phyloP scores from a whole-genome alignment of 192 early-diverging fungal species.

The Dispira parvispora region DNA sequence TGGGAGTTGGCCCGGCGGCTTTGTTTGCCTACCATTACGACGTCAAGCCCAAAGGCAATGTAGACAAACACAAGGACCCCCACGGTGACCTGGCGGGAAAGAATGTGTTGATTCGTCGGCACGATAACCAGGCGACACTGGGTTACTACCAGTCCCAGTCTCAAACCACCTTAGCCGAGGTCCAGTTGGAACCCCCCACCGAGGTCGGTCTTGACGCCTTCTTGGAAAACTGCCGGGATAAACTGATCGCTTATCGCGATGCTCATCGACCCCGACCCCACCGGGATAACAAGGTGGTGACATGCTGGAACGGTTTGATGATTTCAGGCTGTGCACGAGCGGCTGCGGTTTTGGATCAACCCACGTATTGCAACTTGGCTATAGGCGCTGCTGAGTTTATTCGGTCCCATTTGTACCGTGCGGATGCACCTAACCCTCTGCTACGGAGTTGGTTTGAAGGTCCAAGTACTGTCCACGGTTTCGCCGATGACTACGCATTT shows the following conservation, averaged over 20 bases:
- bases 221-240: slow-evolving; percentile 16
- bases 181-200: slow-evolving; percentile 17
- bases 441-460: slow-evolving; percentile 29
- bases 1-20: slow-evolving; percentile 19
- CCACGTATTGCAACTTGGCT: slow-evolving; percentile 23
- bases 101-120: slow-evolving; percentile 35
- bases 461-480: slow-evolving; percentile 28
- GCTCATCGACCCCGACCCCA: slow-evolving; percentile 32
- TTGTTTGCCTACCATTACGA: slow-evolving; percentile 33
- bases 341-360: slow-evolving; percentile 18
- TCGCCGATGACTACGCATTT: slow-evolving; percentile 43
- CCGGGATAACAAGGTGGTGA: slow-evolving; percentile 43
- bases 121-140: background rate
- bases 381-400: slow-evolving; percentile 29
- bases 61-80: slow-evolving; percentile 30
- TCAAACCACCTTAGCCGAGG: slow-evolving; percentile 20
- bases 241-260: slow-evolving; percentile 24
- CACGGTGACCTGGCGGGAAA: slow-evolving; percentile 34
- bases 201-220: slow-evolving; percentile 16
- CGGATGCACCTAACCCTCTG: slow-evolving; percentile 16
- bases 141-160: background rate
- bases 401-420: slow-evolving; percentile 24
- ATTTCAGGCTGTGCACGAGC: slow-evolving; percentile 30
- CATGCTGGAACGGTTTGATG: slow-evolving; percentile 47
- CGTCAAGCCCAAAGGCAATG: slow-evolving; percentile 33